Conservation (phyloP, 1,284 basidiomycete genomes). For the Xanthoconium separans region DNA sequence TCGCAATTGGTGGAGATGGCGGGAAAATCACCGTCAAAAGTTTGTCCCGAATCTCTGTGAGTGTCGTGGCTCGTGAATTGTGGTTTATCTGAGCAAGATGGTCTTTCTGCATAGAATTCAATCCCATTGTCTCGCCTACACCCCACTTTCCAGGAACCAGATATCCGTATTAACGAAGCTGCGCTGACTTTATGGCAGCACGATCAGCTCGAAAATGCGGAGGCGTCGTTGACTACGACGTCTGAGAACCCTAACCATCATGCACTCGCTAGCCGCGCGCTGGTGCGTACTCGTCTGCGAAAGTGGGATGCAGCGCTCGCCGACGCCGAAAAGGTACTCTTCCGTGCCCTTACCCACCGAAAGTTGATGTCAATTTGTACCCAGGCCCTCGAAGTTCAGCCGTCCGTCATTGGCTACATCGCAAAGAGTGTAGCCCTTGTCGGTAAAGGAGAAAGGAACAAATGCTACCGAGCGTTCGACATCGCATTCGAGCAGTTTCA, state of each 20-base stretch:
- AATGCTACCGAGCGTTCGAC: not conserved
- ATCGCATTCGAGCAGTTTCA: not conserved
- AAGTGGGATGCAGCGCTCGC: not conserved
- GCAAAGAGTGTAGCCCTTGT: not conserved
- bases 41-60: conserved; percentile 1
- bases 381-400: not conserved
- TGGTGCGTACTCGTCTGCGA: not conserved
- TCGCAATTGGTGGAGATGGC: not conserved
- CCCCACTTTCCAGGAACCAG: not conserved
- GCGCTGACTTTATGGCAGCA: not conserved
- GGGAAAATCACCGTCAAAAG: not conserved
- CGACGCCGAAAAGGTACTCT: not conserved
- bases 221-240: not conserved
- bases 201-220: not conserved
- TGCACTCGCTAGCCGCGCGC: not conserved
- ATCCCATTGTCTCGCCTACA: not conserved
- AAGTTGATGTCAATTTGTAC: not conserved
- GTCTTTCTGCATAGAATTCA: not conserved
- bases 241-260: not conserved
- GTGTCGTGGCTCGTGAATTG: not conserved
- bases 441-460: not conserved
- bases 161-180: not conserved
- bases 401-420: not conserved
- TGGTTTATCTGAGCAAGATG: not conserved
- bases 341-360: not conserved